These are phyloP conservation scores for Cicer pinnatifidum DNA, from an alignment of 306 rosid species.

Conservation along the genomic window DNA sequence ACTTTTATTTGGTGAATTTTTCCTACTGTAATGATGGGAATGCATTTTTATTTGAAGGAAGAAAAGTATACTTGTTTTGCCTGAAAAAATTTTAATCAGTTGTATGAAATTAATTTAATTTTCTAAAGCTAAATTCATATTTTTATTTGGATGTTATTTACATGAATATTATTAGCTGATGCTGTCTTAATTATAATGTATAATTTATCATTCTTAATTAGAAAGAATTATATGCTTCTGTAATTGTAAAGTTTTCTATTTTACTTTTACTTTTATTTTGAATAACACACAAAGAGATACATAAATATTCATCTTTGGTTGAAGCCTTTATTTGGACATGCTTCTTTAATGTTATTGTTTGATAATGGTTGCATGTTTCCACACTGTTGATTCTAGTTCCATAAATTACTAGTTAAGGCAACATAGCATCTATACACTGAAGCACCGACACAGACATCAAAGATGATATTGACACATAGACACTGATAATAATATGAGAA, in stretches of 20 bases:
- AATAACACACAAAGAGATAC: neutral
- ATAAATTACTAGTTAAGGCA: neutral
- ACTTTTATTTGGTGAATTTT: constrained; percentile 16
- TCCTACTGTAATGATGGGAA: constrained; percentile 9
- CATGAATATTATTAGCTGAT: constrained; percentile 12
- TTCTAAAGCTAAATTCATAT: constrained; percentile 28
- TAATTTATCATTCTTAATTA: constrained; percentile 10
- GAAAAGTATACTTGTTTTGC: constrained; percentile 17
- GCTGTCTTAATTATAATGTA: constrained; percentile 23
- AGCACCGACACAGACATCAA: neutral
- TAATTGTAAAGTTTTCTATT: neutral
- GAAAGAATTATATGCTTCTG: constrained; percentile 6
- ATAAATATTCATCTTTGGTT: neutral
- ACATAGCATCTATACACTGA: constrained; percentile 4
- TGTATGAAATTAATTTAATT: constrained; percentile 5
- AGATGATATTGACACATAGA: neutral
- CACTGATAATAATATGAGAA: neutral
- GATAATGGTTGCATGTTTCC: constrained; percentile 16
- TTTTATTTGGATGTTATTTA: constrained; percentile 34
- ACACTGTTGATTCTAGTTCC: constrained; percentile 24
- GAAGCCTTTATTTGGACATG: neutral
- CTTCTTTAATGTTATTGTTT: neutral
- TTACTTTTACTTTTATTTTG: neutral
- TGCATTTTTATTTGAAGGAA: constrained; percentile 33
- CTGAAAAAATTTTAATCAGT: constrained; percentile 39